Percentiles rank a stretch among this genome's conserved stretches.
phyloP scores from a whole-genome alignment of 208 protist species.

The Crithidia thermophila region DNA sequence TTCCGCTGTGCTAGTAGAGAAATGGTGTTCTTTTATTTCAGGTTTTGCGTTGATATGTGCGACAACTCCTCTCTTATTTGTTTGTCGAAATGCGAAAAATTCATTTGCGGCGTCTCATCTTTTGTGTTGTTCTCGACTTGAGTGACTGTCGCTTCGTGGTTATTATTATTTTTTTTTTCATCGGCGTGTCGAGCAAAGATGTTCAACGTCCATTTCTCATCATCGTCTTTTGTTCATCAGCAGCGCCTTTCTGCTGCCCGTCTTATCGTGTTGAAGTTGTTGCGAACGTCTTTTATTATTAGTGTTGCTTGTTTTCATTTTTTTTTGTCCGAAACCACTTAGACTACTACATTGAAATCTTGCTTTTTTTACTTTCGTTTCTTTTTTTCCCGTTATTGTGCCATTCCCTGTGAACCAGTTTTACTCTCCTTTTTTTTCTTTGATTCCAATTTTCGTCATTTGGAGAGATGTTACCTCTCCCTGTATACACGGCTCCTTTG shows the following conservation, averaged over 20 bases:
- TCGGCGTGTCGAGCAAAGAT: no score
- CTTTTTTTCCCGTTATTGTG: no score
- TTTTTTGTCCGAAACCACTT: background rate
- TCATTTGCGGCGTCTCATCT: no score
- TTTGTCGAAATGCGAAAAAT: no score
- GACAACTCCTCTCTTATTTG: background rate
- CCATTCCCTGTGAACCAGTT: no score
- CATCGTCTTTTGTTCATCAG: no score
- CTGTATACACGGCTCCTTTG: background rate
- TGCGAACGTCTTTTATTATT: conserved; percentile 15
- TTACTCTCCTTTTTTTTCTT: background rate
- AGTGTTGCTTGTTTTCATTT: conserved; percentile 10
- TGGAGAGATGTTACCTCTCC: no score
- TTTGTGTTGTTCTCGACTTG: no score
- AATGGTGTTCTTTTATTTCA: background rate
- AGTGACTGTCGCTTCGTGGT: no score
- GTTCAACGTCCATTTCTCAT: no score
- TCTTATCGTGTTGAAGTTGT: background rate
- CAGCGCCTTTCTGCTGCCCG: no score
- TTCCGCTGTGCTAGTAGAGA: background rate
- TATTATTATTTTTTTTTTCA: no score
- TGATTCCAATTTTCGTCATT: background rate
- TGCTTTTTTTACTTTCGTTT: background rate
- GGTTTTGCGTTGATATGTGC: background rate
- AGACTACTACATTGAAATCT: conserved; percentile 4